Conservation (phyloP, 441 rosid genomes). For the Geranium incanum region DNA sequence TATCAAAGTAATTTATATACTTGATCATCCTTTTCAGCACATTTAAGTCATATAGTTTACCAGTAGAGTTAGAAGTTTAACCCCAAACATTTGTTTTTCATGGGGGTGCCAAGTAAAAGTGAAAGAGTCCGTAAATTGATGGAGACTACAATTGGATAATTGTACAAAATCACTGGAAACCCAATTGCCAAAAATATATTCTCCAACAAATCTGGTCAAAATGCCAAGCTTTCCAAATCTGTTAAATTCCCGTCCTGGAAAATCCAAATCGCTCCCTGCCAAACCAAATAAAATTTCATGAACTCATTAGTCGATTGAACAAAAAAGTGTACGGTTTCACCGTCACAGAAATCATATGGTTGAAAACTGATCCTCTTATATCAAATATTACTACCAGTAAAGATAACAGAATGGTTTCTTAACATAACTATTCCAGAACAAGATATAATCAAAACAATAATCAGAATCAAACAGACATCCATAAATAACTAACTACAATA, state of each 20-base stretch:
- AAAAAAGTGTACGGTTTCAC: too few species aligned
- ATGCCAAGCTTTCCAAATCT: conserved; percentile 7
- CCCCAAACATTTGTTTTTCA: not conserved
- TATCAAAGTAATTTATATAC: too few species aligned
- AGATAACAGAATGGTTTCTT: not conserved
- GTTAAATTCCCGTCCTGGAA: conserved; percentile 6
- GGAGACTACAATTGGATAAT: conserved; percentile 16
- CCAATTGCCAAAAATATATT: conserved; percentile 13
- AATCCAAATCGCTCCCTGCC: conserved; percentile 26
- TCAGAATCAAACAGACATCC: not conserved
- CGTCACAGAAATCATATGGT: not conserved
- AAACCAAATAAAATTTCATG: conserved; percentile 10
- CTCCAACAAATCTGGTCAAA: conserved; percentile 5
- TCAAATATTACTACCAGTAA: not conserved
- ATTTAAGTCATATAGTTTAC: not conserved
- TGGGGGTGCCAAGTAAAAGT: conserved; percentile 6
- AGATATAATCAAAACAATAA: not conserved
- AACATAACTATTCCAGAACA: not conserved
- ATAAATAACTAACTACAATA: not conserved
- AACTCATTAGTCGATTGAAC: not conserved
- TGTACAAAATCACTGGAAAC: conserved; percentile 17
- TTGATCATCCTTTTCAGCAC: not conserved
- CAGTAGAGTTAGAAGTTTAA: not conserved
- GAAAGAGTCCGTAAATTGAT: conserved; percentile 9
- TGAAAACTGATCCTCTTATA: not conserved